Evolutionary conservation across 495 filamentous ascomycete species (phyloP), one percentile per base, ranked within the genome.

Genomic region (Neurospora intermedia): DNA sequence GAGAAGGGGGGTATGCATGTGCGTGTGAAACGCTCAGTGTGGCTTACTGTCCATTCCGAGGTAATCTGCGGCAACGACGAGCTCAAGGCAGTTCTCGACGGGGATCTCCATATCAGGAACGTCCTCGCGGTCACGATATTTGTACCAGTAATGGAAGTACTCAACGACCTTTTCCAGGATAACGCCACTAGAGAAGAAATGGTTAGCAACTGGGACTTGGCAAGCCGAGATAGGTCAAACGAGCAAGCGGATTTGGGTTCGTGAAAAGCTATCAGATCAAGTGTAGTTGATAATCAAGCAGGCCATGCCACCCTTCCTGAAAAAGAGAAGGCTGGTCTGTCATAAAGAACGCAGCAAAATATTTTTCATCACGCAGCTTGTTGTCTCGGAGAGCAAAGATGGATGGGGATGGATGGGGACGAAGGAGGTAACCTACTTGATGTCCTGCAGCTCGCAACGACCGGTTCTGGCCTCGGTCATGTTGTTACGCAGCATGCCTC

Each of bases 71-170:
- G 94, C 94, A 87, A 94, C 91, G 74, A 99, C 82, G 73, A 99
- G 80, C 82, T 97, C 94, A 74, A 99, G 81, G 75, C 94, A 97
- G 41, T 98, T 78, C 81, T 98, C 95, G 0, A 92, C 88, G 15
- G 95, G 93, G 43, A 89, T 87, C 23, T 97, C 94, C 93, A 97
- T 94, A 81, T 99, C 96, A 6, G 93, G 89, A 27, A 97, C 93
- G 74, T 96, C 90, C 69, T 88, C 87, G 73, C 83, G 83, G 73
- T 95, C 88, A 72, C 87, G 89, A 81, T 96, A 87, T 81, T 93
- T 94, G 80, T 97, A 87, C 80, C 92, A 91, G 84, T 95, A 97
- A 75, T 92, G 92, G 74, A 96, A 91, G 82, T 97, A 97, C 83
- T 97, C 92, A 80, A 89, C 93, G 45, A 97, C 91, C 81, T 94